phyloP scores from a whole-genome alignment of 164 flowering plant genomes.

The Houttuynia cordata region DNA sequence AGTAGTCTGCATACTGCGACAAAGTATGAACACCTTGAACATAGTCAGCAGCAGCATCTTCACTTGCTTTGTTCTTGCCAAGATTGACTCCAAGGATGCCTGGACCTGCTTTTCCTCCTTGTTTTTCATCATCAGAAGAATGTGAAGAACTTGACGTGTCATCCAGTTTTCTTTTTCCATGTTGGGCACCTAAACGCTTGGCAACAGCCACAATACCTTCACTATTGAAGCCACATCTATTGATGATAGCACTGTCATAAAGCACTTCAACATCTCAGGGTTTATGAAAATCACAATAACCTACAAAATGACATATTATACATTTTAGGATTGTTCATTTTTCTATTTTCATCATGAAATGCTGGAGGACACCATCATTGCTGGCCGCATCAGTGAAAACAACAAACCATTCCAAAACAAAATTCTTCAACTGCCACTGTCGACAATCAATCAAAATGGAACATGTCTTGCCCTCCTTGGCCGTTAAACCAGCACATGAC shows the following conservation, averaged over 20 bases:
- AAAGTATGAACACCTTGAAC: constrained; percentile 96
- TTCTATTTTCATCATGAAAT: too few species aligned
- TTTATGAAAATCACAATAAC: too few species aligned
- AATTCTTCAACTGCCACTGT: too few species aligned
- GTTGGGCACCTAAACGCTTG: constrained; percentile 89
- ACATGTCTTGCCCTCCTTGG: background rate
- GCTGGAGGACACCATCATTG: too few species aligned
- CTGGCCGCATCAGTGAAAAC: too few species aligned
- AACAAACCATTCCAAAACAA: too few species aligned
- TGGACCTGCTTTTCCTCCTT: constrained; percentile 96
- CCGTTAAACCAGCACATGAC: background rate
- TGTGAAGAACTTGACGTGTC: constrained; percentile 63
- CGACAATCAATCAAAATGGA: background rate
- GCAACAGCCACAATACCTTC: constrained; percentile 95
- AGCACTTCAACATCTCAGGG: constrained; percentile 4
- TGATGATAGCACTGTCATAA: constrained; percentile 77
- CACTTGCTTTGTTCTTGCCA: constrained; percentile 95
- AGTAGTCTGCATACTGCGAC: constrained; percentile 96
- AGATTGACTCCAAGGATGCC: constrained; percentile 97
- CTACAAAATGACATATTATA: too few species aligned
- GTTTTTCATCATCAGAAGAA: constrained; percentile 44
- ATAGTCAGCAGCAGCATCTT: constrained; percentile 94
- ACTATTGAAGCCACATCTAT: constrained; percentile 90
- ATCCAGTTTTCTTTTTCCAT: constrained; percentile 87
- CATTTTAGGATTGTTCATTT: too few species aligned